Base-by-base conservation (phyloP, 2,329 filamentous ascomycete genomes). In the Cadophora gregata region DNA sequence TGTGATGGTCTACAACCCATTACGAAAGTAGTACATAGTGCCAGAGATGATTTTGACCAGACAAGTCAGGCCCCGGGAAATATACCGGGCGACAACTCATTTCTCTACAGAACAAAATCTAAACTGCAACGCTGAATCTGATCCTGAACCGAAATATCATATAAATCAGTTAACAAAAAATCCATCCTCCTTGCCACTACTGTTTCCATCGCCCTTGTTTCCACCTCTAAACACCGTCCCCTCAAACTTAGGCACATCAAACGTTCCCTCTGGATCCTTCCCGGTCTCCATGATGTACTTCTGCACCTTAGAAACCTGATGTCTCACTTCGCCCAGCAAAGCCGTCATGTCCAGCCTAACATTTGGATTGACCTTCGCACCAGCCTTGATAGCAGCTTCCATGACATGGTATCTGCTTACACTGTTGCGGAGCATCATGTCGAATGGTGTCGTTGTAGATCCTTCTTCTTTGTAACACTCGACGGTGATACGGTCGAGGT, bases 381-480 rank as follows among this genome's bases (percentile, higher is more conserved):
- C 86, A 1, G 81, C 83, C 51, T 76, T 78, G 59, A 90, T 71
- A 2, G 87, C 88, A 12, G 82, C 77, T 68, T 83, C 80, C 0
- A 85, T 86, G 24, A 90, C 81, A 74, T 90, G 82, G 70, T 84
- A 91, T 50, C 88, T 79, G 21, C 83, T 88, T 1, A 88, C 85
- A 24, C 79, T 72, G 72, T 91, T 91, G 4, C 84, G 76, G 1
- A 90, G 79, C 87, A 90, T 87, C 88, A 90, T 90, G 72, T 90
- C 86, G 71, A 91, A 90, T 1, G 88, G 88, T 1, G 88, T 90
- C 0, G 88, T 91, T 0, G 88, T 90, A 62, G 81, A 86, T 0
- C 88, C 88, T 75, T 91, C 88, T 73, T 91, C 88, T 29, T 82
- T 82, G 70, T 90, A 91, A 4, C 84, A 86, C 16, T 82, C 82